Percentiles rank a stretch among this genome's conserved stretches.
phyloP scores from a whole-genome alignment of 805 yeast genomes.

The Saturnispora kantuleensis region DNA sequence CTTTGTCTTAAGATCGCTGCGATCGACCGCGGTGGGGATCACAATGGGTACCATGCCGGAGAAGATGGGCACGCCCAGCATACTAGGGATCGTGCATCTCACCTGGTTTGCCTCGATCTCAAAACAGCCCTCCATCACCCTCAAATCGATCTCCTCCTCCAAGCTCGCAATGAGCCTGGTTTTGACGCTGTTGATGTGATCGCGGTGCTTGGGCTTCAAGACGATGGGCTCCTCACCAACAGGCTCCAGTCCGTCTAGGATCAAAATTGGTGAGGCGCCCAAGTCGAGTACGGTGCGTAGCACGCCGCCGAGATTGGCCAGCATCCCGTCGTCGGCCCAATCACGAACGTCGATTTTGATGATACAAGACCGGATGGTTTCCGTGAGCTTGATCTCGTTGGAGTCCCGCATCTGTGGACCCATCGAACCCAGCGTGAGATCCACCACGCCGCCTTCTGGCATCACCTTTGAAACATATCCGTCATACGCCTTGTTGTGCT shows the following conservation, averaged over 20 bases:
- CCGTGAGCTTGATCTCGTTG: conserved; percentile 24
- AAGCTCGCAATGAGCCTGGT: conserved; percentile 2
- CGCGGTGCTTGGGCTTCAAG: conserved; percentile 1
- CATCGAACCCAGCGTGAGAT: conserved; percentile 3
- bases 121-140: conserved; percentile 30
- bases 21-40: conserved; percentile 44
- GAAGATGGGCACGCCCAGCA: conserved; percentile 32
- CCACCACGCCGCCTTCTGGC: conserved; percentile 9
- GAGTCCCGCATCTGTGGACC: conserved; percentile 8
- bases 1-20: conserved; percentile 21
- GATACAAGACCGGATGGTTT: conserved; percentile 44
- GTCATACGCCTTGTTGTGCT: conserved; percentile 8
- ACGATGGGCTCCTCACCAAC: no score
- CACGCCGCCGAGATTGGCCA: conserved; percentile 7
- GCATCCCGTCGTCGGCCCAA: conserved; percentile 18
- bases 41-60: conserved; percentile 48
- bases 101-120: conserved; percentile 20
- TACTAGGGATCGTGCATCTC: conserved; percentile 26
- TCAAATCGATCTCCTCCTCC: conserved; percentile 7
- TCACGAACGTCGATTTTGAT: conserved; percentile 36
- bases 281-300: conserved; percentile 9
- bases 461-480: conserved; percentile 10
- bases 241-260: conserved; percentile 33
- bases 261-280: conserved; percentile 68
- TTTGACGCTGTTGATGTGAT: conserved; percentile 14